Evolutionary conservation across 1,284 basidiomycete genomes (phyloP).

Genomic region (Sphaerobolus stellatus): DNA sequence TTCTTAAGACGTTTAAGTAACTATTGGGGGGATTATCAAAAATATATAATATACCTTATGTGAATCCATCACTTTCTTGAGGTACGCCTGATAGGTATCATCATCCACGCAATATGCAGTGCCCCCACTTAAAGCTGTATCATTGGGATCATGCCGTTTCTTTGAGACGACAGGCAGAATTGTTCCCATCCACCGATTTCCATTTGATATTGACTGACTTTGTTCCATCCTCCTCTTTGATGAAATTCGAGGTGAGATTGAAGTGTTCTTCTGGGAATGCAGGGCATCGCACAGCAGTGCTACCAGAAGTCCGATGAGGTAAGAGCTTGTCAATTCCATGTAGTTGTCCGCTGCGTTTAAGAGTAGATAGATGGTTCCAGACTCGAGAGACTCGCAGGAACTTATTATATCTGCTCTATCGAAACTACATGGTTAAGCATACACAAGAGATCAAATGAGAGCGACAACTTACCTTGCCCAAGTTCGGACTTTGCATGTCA

Average conservation of each 20-base stretch:
- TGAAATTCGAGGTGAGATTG: not conserved
- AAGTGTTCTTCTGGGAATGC: not conserved
- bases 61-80: constrained; percentile 14
- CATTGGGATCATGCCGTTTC: constrained; percentile 30
- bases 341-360: constrained; percentile 24
- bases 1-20: not conserved
- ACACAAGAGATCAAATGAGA: not conserved
- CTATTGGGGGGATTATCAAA: too few species aligned
- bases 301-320: not conserved
- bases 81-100: constrained; percentile 19
- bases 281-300: not conserved
- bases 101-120: constrained; percentile 24
- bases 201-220: constrained; percentile 3
- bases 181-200: constrained; percentile 28
- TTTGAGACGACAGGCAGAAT: too few species aligned
- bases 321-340: constrained; percentile 26
- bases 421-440: not conserved
- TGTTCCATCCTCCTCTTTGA: not conserved
- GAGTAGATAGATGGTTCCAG: constrained; percentile 21
- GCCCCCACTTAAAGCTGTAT: constrained; percentile 26
- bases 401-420: constrained; percentile 24
- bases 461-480: constrained; percentile 17
- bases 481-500: constrained; percentile 19
- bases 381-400: constrained; percentile 25
- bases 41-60: constrained; percentile 1